Evolutionary conservation across 805 yeast genomes (phyloP), one percentile per base, ranked within the genome.

Genomic region (Komagataella mondaviorum): DNA sequence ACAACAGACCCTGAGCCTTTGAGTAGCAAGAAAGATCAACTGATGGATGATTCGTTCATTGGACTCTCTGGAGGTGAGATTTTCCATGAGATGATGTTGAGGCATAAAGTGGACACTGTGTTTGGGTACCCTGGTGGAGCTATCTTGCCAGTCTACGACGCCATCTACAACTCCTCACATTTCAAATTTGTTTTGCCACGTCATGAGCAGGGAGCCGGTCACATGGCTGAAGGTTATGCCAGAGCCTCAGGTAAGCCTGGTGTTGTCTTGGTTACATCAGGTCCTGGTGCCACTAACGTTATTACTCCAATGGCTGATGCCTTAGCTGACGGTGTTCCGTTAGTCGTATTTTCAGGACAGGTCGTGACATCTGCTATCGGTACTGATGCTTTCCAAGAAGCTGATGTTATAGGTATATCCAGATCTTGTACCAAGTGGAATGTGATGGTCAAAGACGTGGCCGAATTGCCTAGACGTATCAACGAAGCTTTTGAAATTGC

Each of bases 61-160:
- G 99, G 99, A 16, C 77, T 89, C 60, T 84, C 96, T n/a, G 99
- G 99, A 56, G 99, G 99, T 59, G 93, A 93, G 71, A 90, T 93
- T 55, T 93, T 93, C 73, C 97, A 91, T 68, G 98, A 91, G 69
- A 93, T 93, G 98, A 93, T 93, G 98, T 75, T 81, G 55, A 81
- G 97, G 66, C 96, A 93, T 66, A 79, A 87, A 51, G 99, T 93
- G 53, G 97, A 93, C 68, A 88, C 96, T 54, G 80, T 93, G 48
- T 93, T 91, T 66, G 99, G 99, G 46, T 93, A 93, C 72, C 95
- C 99, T 51, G 99, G 99, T 63, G 99, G 99, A 66, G 99, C 99
- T 58, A 93, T 93, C 62, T 76, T 93, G 61, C 98, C 99, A 12
- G 99, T 93, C 23, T 93, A 85, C 64, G 99, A 93, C 66, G 98